A percentile compares a stretch with the other conserved stretches of the same genome.
Conservation (phyloP, 495 filamentous ascomycete genomes). For the Penicillium samsonianum region DNA sequence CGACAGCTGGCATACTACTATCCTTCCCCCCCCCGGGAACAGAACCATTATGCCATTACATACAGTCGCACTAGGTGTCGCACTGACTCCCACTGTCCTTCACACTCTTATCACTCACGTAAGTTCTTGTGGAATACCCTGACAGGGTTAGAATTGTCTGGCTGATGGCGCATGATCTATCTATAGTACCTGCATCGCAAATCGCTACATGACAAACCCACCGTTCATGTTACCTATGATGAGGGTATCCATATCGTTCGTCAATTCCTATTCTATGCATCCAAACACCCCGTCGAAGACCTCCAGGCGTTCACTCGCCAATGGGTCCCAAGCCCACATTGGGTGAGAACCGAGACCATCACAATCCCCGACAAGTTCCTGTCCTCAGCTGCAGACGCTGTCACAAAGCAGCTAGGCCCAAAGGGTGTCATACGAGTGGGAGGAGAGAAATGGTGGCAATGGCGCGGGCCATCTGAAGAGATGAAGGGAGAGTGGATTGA, state of each 20-base stretch:
- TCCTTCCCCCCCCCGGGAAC: conserved; percentile 8
- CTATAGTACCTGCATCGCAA: conserved; percentile 79
- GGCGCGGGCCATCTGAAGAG: conserved; percentile 64
- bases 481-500: conserved; percentile 92
- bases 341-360: conserved; percentile 78
- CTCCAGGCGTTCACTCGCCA: conserved; percentile 86
- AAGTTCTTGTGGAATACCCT: conserved; percentile 21
- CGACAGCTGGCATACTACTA: background rate
- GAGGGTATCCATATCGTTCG: conserved; percentile 89
- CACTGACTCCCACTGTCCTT: conserved; percentile 76
- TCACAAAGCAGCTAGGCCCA: conserved; percentile 72
- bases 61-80: conserved; percentile 69
- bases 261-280: conserved; percentile 77
- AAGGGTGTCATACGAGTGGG: conserved; percentile 74
- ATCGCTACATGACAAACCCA: conserved; percentile 71
- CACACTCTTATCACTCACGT: conserved; percentile 80
- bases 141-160: background rate
- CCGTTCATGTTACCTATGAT: conserved; percentile 86
- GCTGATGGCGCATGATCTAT: conserved; percentile 15
- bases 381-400: conserved; percentile 56
- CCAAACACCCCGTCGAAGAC: conserved; percentile 87
- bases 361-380: conserved; percentile 65
- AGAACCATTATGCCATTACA: conserved; percentile 61
- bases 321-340: conserved; percentile 85
- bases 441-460: conserved; percentile 91